Conservation (phyloP, 176 grass and related monocot species). For the Carex cristatella region DNA sequence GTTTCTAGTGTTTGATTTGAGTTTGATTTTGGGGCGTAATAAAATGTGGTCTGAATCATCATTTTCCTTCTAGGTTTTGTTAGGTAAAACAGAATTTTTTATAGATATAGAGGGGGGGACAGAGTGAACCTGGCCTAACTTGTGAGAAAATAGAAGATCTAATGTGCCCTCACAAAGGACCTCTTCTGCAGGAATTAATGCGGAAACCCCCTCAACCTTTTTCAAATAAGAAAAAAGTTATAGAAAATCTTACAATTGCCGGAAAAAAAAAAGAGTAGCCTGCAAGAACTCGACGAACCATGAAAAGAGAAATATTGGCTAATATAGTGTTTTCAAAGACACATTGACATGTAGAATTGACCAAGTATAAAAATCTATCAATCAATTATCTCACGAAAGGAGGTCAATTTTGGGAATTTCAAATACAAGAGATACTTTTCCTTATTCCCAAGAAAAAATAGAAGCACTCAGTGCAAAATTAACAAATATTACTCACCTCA, state of each 20-base stretch:
- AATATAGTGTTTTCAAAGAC: neutral
- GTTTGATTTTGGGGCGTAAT: neutral
- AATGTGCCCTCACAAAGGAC: slow-evolving; percentile 78
- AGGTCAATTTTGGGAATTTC: neutral
- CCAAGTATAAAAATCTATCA: neutral
- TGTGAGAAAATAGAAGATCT: slow-evolving; percentile 78
- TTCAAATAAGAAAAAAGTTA: slow-evolving; percentile 8
- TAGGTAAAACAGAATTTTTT: neutral
- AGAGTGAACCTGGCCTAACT: slow-evolving; percentile 68
- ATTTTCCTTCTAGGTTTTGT: neutral
- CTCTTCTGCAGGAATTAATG: slow-evolving; percentile 83
- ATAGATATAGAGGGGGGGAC: slow-evolving; percentile 17
- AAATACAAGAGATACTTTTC: neutral
- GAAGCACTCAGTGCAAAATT: neutral
- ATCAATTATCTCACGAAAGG: neutral
- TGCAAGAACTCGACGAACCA: neutral
- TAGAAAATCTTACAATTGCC: neutral
- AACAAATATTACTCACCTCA: slow-evolving; percentile 41
- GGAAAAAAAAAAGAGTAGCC: neutral
- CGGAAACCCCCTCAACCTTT: slow-evolving; percentile 84
- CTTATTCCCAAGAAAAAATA: neutral
- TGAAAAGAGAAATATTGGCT: neutral
- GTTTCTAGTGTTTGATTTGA: neutral
- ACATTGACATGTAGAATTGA: neutral
- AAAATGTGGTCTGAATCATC: neutral